Evolutionary conservation across 768 basidiomycete species (phyloP), one percentile per base, ranked within the genome.

Genomic region (Phaffia tasmanica): DNA sequence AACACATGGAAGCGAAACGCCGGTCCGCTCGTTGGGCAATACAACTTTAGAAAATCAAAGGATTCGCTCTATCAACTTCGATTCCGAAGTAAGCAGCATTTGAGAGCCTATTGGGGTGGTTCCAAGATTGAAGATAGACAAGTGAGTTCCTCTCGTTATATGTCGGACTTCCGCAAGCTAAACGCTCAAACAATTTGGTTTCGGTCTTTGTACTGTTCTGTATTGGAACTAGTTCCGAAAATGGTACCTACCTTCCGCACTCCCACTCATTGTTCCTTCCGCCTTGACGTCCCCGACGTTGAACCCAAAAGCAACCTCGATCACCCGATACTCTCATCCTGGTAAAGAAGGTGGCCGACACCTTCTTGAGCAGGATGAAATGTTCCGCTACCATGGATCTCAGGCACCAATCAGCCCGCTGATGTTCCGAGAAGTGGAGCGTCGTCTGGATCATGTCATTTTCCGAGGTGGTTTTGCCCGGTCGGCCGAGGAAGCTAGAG

Each of bases 31-130:
- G 62, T 60, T 32, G 54, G 62, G 2, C 81, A 84, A 27, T 81
- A 86, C 3, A 72, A 79, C 23, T 92, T 90, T 77, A 82, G 79
- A 63, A 74, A 78, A 19, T 81, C 83, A 35, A 72, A 77, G 46
- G 76, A 80, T 53, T 84, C 87, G 0, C 81, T 97, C 48, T 95
- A 88, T 79, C 88, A 94, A 76, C 88, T 94, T 72, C 86, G 92
- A 50, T 97, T 91, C 89, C 80, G 79, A 23, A 84, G 89, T 16
- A 95, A 94, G 77, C 81, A 85, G 4, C 83, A 90, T 67, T 82
- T 90, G 42, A 85, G 93, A 64, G 93, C 85, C 4, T 98, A 98
- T 81, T 95, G 98, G 74, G 92, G 93, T 27, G 93, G 95, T 81
- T 14, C 23, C 2, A 25, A 29, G 1, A 48, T 61, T 11, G 57